These are phyloP conservation scores for Flaveria linearis DNA, from an alignment of 129 eudicot species.

Conservation along the genomic window DNA sequence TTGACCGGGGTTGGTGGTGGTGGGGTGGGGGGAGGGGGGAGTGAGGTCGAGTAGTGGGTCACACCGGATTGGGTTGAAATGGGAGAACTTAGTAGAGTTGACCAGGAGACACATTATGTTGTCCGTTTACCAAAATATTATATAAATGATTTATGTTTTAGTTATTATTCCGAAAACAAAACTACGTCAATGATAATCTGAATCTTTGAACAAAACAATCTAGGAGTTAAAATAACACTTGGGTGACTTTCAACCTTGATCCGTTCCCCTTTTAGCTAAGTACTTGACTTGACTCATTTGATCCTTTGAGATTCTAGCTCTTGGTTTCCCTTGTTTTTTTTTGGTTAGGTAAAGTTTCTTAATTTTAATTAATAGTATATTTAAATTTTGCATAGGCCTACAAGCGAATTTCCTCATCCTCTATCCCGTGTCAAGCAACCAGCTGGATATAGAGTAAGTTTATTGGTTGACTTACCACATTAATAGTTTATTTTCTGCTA, in stretches of 20 bases:
- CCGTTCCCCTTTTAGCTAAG: not conserved
- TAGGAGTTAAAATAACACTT: not conserved
- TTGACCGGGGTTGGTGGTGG: not conserved
- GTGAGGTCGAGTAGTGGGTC: not conserved
- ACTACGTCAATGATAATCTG: not conserved
- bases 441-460: constrained; percentile 95
- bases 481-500: not conserved
- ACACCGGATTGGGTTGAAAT: constrained; percentile 3
- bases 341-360: not conserved
- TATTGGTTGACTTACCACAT: constrained; percentile 15
- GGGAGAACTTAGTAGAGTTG: too few relatives aligned
- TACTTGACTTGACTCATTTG: not conserved
- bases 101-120: not conserved
- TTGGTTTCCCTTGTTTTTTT: not conserved
- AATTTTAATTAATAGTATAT: constrained; percentile 3
- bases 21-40: not conserved
- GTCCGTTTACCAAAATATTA: too few relatives aligned
- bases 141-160: not conserved
- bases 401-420: constrained; percentile 99
- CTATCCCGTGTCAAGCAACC: constrained; percentile 98
- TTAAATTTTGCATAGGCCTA: constrained; percentile 63
- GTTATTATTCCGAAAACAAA: not conserved
- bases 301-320: not conserved
- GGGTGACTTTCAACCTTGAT: not conserved
- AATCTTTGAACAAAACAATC: not conserved